Evolutionary conservation across 495 filamentous ascomycete genomes (phyloP).

Genomic region (Penicillium flavigenum): DNA sequence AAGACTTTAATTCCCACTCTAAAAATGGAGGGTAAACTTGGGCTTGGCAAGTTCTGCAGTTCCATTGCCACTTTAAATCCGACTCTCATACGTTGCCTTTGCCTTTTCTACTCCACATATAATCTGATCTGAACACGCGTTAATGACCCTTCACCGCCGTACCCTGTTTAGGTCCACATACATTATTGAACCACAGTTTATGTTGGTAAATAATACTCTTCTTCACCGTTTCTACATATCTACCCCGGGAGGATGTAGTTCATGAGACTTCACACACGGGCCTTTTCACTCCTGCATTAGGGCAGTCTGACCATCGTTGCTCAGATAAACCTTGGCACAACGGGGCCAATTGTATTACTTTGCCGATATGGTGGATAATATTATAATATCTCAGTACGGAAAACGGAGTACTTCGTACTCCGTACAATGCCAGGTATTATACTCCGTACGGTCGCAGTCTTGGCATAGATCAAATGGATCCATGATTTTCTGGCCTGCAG

Average conservation of each 20-base stretch:
- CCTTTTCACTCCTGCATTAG: constrained; percentile 3
- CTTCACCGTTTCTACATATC: background rate
- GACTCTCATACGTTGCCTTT: background rate
- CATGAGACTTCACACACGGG: background rate
- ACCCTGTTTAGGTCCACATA: background rate
- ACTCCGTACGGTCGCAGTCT: background rate
- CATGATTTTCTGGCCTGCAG: background rate
- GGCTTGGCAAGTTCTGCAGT: background rate
- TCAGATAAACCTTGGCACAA: background rate
- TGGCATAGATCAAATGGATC: constrained; percentile 12
- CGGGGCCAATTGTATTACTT: background rate
- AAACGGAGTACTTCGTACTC: background rate
- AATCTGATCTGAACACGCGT: background rate
- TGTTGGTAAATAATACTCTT: background rate
- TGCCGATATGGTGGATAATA: background rate
- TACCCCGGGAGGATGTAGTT: background rate
- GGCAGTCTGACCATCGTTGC: background rate
- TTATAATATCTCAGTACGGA: background rate
- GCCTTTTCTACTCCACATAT: background rate
- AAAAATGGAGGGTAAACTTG: background rate
- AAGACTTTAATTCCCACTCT: background rate
- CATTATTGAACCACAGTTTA: background rate
- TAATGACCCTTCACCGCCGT: background rate
- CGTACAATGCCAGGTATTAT: background rate
- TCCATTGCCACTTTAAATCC: background rate